Evolutionary conservation across 495 filamentous ascomycete species (phyloP), one percentile per base, ranked within the genome.

Genomic region (Penicillium ucsense): DNA sequence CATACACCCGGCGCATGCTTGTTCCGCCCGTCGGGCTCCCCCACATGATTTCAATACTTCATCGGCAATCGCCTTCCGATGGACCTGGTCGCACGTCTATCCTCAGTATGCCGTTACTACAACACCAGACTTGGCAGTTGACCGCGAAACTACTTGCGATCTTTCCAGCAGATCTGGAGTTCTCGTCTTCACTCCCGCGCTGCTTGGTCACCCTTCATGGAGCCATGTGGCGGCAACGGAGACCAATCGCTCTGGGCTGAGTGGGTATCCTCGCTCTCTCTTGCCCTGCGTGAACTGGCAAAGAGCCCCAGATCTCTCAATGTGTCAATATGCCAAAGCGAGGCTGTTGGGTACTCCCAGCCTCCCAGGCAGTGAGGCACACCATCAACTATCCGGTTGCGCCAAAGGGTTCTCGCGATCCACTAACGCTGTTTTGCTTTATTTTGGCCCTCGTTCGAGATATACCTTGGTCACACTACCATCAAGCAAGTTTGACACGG

Each of bases 1-100:
- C 50, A 44, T 56, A 56, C 54, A 11, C 28, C 47, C 44, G 45
- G 45, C 39, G 46, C 44, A 30, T 47, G 42, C 49, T 46, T 51
- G 41, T 44, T 50, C 53, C 54, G 49, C 43, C 46, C 43, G 45
- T 50, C 31, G 46, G 33, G 10, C 45, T 47, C 34, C 38, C 49
- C 49, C 51, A 47, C 51, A 49, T 30, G 11, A 20, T 20, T 20
- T 20, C 20, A 20, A 20, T 20, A 20, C 20, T 41, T 41, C 8
- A n/a, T 30, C 8, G 27, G 39, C 11, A 27, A 30, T 27, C 3
- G n/a, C 12, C 8, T 30, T 20, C 38, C 29, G 39, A 41, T 41
- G 29, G 28, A 27, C n/a, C n/a, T n/a, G n/a, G n/a, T n/a, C n/a
- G n/a, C n/a, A n/a, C 1, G 20, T 20, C 39, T 41, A n/a, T 10